Evolutionary conservation across 805 yeast species (phyloP).

Genomic region (Cyberlindnera meyerae): DNA sequence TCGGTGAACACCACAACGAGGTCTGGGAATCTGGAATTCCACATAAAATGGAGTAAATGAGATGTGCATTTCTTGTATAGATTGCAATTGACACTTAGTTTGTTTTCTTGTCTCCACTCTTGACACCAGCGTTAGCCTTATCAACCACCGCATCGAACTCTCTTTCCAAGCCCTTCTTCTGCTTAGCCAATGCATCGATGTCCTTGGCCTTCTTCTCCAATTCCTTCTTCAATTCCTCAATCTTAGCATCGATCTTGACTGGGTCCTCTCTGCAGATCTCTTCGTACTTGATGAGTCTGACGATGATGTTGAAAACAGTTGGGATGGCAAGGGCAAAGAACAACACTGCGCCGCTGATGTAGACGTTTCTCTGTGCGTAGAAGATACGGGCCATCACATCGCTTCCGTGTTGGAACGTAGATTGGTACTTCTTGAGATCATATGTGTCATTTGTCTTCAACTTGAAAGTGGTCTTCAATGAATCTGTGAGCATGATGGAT

Average conservation of each 20-base stretch:
- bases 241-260: conserved; percentile 11
- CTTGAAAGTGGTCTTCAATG: conserved; percentile 40
- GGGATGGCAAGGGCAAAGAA: conserved; percentile 50
- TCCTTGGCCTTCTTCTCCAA: conserved; percentile 39
- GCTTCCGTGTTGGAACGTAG: conserved; percentile 30
- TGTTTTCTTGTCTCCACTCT: conserved; percentile 23
- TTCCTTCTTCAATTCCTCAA: conserved; percentile 32
- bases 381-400: conserved; percentile 57
- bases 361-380: conserved; percentile 58
- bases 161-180: conserved; percentile 45
- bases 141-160: conserved; percentile 41
- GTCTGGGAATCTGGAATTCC: conserved; percentile 57
- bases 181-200: conserved; percentile 43
- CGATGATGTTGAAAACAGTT: conserved; percentile 48
- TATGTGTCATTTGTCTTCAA: conserved; percentile 24
- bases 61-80: not conserved
- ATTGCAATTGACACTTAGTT: not conserved
- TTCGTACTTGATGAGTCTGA: conserved; percentile 47
- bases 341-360: conserved; percentile 58
- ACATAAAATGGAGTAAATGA: conserved; percentile 11
- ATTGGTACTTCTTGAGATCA: conserved; percentile 22
- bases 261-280: conserved; percentile 25
- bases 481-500: conserved; percentile 48
- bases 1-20: conserved; percentile 56
- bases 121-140: conserved; percentile 12